phyloP scores from a whole-genome alignment of 495 filamentous ascomycete genomes.

The Aspergillus leporis region DNA sequence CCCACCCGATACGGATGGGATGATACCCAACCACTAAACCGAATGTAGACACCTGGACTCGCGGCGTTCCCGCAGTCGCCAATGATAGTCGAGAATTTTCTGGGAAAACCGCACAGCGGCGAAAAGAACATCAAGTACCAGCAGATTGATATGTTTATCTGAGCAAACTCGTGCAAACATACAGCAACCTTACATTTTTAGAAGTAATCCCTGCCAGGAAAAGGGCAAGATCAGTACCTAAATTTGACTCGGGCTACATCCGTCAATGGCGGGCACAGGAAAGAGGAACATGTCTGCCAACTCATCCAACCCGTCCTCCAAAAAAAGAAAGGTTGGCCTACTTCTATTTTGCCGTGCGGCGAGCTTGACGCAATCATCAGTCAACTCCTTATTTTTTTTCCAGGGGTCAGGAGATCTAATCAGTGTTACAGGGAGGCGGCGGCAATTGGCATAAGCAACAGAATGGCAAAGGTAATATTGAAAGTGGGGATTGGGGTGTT shows the following conservation, averaged over 20 bases:
- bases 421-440: conserved; percentile 27
- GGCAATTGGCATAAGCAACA: conserved; percentile 32
- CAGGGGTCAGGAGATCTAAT: conserved; percentile 12
- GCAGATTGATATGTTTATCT: conserved; percentile 1
- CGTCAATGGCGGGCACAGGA: conserved; percentile 26
- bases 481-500: conserved; percentile 79
- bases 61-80: not conserved
- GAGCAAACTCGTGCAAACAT: not conserved
- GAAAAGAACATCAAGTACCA: not conserved
- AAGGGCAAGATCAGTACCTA: not conserved
- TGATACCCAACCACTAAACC: conserved; percentile 13
- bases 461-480: conserved; percentile 43
- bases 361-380: conserved; percentile 4
- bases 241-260: not conserved
- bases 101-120: not conserved
- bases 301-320: conserved; percentile 26
- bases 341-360: not conserved
- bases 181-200: conserved; percentile 1
- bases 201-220: not conserved
- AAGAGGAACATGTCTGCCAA: conserved; percentile 37
- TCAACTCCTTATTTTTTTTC: not conserved
- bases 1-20: conserved; percentile 9
- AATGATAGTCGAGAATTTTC: conserved; percentile 2
- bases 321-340: conserved; percentile 41
- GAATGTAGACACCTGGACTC: conserved; percentile 6